Evolutionary conservation across 1,284 basidiomycete genomes (phyloP).

Genomic region (Austroboletus novae-zelandiae): DNA sequence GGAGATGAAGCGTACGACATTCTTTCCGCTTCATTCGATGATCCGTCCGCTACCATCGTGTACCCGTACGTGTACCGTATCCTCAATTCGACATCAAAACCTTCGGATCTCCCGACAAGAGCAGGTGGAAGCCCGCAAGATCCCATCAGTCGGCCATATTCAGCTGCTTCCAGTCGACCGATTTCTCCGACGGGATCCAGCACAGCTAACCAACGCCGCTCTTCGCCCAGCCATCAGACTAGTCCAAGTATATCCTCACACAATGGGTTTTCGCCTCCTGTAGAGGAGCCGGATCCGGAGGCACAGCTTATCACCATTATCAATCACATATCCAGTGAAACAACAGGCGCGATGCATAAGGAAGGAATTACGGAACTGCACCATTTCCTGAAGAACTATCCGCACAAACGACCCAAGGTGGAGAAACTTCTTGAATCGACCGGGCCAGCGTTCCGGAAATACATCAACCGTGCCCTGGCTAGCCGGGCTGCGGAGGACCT

Average conservation of each 20-base stretch:
- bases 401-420: slow-evolving; percentile 82
- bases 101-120: slow-evolving; percentile 37
- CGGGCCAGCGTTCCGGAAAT: slow-evolving; percentile 80
- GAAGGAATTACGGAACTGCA: slow-evolving; percentile 96
- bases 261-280: slow-evolving; percentile 48
- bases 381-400: slow-evolving; percentile 90
- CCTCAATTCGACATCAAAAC: slow-evolving; percentile 63
- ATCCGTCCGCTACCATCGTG: slow-evolving; percentile 79
- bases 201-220: slow-evolving; percentile 52
- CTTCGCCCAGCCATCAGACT: slow-evolving; percentile 61
- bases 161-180: slow-evolving; percentile 59
- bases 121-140: slow-evolving; percentile 41
- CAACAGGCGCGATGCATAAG: slow-evolving; percentile 78
- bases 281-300: slow-evolving; percentile 77
- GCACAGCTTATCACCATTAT: slow-evolving; percentile 82
- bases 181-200: slow-evolving; percentile 60
- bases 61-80: slow-evolving; percentile 86
- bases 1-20: slow-evolving; percentile 80
- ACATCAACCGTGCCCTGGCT: slow-evolving; percentile 78
- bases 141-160: slow-evolving; percentile 44
- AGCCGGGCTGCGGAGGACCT: slow-evolving; percentile 84
- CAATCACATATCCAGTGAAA: slow-evolving; percentile 86
- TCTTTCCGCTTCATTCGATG: slow-evolving; percentile 74
- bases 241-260: slow-evolving; percentile 63
- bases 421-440: slow-evolving; percentile 83